phyloP scores from a whole-genome alignment of 345 rosid species.

The Eutrema heterophyllum region DNA sequence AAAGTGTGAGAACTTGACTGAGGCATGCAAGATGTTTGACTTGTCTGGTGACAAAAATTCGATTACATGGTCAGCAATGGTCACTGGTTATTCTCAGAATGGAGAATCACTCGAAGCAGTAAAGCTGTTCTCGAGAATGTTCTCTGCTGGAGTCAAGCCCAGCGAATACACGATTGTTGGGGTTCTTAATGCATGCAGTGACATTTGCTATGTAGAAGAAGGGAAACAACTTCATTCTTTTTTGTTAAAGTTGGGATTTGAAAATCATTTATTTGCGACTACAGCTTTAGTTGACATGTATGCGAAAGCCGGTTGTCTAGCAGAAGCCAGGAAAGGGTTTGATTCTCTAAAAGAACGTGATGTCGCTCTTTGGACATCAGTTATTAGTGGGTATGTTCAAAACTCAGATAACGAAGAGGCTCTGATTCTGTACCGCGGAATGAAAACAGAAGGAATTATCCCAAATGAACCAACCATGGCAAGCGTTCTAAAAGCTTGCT shows the following conservation, averaged over 20 bases:
- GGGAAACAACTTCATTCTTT: constrained; percentile 70
- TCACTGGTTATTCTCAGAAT: constrained; percentile 78
- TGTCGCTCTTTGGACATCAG: constrained; percentile 76
- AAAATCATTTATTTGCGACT: constrained; percentile 47
- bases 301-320: constrained; percentile 47
- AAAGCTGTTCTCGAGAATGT: constrained; percentile 58
- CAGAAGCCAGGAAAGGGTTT: constrained; percentile 59
- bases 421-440: constrained; percentile 43
- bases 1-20: constrained; percentile 59
- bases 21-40: constrained; percentile 57
- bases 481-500: constrained; percentile 61
- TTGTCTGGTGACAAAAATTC: constrained; percentile 55
- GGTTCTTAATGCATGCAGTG: constrained; percentile 79
- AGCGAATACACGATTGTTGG: constrained; percentile 71
- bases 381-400: constrained; percentile 54
- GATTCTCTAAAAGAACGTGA: constrained; percentile 43
- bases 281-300: constrained; percentile 80
- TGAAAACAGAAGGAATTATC: constrained; percentile 51
- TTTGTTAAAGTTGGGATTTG: constrained; percentile 61
- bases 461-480: constrained; percentile 70
- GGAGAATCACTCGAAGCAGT: constrained; percentile 61
- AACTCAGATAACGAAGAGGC: constrained; percentile 56
- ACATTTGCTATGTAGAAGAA: constrained; percentile 45
- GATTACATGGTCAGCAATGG: constrained; percentile 88
- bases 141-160: constrained; percentile 52